These are phyloP conservation scores for Verticillium isaacii DNA, from an alignment of 2,329 filamentous ascomycete genomes.

Conservation along the genomic window DNA sequence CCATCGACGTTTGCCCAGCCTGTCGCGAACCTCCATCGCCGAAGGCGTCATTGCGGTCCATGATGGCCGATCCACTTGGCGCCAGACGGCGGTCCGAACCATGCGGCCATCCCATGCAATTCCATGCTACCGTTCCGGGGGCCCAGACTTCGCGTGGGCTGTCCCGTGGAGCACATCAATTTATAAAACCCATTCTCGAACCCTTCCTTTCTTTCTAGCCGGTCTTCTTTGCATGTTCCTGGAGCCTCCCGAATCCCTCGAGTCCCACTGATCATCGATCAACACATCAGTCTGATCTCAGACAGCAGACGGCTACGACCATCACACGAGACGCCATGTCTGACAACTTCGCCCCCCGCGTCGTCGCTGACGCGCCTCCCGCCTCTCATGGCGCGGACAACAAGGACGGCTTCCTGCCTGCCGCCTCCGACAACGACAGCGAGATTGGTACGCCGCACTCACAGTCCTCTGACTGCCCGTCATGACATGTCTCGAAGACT, in stretches of 20 bases:
- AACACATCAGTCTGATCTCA: background rate
- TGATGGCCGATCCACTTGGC: background rate
- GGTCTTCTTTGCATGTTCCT: background rate
- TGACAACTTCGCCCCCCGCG: background rate
- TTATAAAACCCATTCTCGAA: background rate
- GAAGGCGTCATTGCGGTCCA: background rate
- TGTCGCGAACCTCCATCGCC: background rate
- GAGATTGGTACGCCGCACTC: slow-evolving; percentile 9
- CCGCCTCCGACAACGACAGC: slow-evolving; percentile 8
- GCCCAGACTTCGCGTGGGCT: background rate
- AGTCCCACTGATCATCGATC: background rate
- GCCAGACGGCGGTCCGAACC: background rate
- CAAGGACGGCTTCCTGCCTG: slow-evolving; percentile 4
- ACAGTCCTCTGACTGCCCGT: background rate
- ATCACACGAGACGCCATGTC: background rate
- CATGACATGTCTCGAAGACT: no score
- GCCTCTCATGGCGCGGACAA: background rate
- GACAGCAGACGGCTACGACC: background rate
- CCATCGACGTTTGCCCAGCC: background rate
- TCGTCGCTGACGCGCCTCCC: background rate
- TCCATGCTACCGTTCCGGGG: background rate
- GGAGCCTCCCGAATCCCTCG: background rate
- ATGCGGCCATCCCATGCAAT: background rate
- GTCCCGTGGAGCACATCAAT: background rate
- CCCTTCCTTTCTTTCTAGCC: background rate